These are phyloP conservation scores for Saccharomyces kudriavzevii DNA, from an alignment of 805 yeast species.

Conservation along the genomic window DNA sequence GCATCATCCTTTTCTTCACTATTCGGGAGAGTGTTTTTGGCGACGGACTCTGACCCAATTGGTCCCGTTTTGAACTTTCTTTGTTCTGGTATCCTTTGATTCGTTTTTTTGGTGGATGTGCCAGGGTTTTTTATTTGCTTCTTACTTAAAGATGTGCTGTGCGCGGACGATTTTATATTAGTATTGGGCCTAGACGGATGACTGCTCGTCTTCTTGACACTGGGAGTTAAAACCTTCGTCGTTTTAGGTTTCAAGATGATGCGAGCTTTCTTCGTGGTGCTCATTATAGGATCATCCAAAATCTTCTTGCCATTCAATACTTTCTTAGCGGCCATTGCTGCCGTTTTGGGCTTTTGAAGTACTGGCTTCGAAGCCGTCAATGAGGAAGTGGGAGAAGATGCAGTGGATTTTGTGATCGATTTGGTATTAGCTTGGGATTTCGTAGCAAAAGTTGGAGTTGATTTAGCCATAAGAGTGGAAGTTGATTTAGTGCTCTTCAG, in stretches of 20 bases:
- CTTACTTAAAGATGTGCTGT: background rate
- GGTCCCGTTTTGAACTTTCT: background rate
- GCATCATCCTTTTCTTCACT: background rate
- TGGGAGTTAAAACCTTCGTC: background rate
- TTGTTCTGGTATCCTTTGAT: background rate
- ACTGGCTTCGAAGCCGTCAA: background rate
- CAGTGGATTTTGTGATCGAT: background rate
- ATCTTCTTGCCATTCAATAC: constrained; percentile 1
- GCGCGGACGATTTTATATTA: background rate
- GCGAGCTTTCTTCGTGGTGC: background rate
- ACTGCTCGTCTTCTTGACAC: background rate
- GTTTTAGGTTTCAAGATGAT: background rate
- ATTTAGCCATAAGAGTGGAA: constrained; percentile 8
- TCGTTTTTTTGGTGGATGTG: background rate
- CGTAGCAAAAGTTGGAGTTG: constrained; percentile 2
- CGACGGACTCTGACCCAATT: background rate
- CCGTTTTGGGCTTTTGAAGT: constrained; percentile 3
- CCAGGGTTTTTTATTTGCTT: background rate
- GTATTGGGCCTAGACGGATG: background rate
- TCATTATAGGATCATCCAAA: background rate
- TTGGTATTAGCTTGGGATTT: background rate
- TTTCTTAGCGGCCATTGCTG: constrained; percentile 6
- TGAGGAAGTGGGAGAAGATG: constrained; percentile 4
- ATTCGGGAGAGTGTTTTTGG: background rate
- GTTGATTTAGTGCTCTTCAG: constrained; percentile 15